Percentiles rank a stretch among this genome's conserved stretches.
phyloP scores from a whole-genome alignment of 2,329 filamentous ascomycete genomes.

The Chrysoporthe cubensis region DNA sequence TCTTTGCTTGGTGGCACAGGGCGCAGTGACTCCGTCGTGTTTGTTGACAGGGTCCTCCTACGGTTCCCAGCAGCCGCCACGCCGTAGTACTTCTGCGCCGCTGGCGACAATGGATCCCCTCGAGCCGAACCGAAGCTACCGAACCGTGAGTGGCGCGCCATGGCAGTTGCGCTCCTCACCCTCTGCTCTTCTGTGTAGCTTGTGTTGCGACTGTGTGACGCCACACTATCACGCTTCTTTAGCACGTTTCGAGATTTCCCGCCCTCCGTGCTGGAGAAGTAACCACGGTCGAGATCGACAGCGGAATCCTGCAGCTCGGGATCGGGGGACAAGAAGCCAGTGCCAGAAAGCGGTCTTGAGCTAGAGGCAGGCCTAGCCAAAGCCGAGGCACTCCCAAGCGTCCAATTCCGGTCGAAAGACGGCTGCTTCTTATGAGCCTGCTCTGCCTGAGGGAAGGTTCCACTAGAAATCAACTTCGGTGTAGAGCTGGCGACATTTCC shows the following conservation, averaged over 20 bases:
- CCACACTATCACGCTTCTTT: constrained; percentile 72
- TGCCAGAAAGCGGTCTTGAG: constrained; percentile 53
- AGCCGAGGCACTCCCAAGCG: constrained; percentile 57
- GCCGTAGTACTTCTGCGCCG: constrained; percentile 73
- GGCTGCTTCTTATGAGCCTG: constrained; percentile 64
- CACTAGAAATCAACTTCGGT: constrained; percentile 49
- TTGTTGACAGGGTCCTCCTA: constrained; percentile 64
- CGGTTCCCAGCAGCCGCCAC: constrained; percentile 50
- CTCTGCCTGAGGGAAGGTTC: constrained; percentile 47
- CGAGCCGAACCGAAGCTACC: constrained; percentile 77
- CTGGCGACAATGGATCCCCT: constrained; percentile 64
- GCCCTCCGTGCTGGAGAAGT: constrained; percentile 88
- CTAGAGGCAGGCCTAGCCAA: constrained; percentile 26
- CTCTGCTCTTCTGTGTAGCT: constrained; percentile 79
- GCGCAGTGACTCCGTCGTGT: constrained; percentile 58
- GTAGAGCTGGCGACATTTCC: constrained; percentile 37
- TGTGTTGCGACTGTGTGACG: constrained; percentile 67
- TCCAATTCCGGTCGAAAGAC: constrained; percentile 74
- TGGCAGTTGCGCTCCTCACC: constrained; percentile 65
- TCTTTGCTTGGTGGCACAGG: constrained; percentile 59
- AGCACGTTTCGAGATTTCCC: constrained; percentile 80
- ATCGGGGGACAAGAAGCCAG: constrained; percentile 56
- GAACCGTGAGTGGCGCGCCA: constrained; percentile 76
- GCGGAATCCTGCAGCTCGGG: constrained; percentile 51
- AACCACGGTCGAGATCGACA: constrained; percentile 79